Evolutionary conservation across 2,329 filamentous ascomycete species (phyloP), one percentile per base, ranked within the genome.

Genomic region (Botrytis byssoidea): DNA sequence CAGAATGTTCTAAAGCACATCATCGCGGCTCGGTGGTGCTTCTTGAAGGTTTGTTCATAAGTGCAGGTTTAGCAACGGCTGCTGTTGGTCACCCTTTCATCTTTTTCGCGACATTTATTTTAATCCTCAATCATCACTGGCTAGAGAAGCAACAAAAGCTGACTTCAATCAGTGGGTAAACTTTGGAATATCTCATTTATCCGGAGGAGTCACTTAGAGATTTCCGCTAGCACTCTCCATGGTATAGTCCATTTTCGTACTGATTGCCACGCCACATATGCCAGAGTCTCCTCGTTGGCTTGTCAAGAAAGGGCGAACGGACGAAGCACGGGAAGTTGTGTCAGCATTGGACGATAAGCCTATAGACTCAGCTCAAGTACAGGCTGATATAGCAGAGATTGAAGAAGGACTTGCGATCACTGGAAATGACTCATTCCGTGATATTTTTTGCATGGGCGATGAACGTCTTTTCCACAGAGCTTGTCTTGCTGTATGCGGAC

Each of bases 391-490:
- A 71, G 71, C 78, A 5, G 83, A 83, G 57, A 86, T 86, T 76
- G 88, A 88, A 77, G 87, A 90, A 71, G 89, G 92, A 0, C 90
- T 92, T n/a, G 82, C 89, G n/a, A 91, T 94, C 79, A 83, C 76
- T 40, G 76, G 74, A 16, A 63, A 74, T 18, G 71, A 74, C 29
- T 77, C 78, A 4, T 82, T 83, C 79, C 82, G 81, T 37, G 84
- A 85, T 14, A 82, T 88, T 4, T 84, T 88, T 75, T 85, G 84
- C 12, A 85, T 84, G 72, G 85, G 85, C 40, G 85, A 86, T 75
- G 85, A 85, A 8, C 85, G 87, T 74, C 84, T 87, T 74, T 85
- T 87, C 80, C 84, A 86, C n/a, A 83, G 87, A 25, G 85, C 88
- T 80, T 77, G 87, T 70, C 82, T 88, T 3, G 86, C 85, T 16